A percentile compares a stretch with the other conserved stretches of the same genome.
Evolutionary conservation across 352 stramenopile genomes (phyloP).

Genomic region (Phytophthora podocarpi): DNA sequence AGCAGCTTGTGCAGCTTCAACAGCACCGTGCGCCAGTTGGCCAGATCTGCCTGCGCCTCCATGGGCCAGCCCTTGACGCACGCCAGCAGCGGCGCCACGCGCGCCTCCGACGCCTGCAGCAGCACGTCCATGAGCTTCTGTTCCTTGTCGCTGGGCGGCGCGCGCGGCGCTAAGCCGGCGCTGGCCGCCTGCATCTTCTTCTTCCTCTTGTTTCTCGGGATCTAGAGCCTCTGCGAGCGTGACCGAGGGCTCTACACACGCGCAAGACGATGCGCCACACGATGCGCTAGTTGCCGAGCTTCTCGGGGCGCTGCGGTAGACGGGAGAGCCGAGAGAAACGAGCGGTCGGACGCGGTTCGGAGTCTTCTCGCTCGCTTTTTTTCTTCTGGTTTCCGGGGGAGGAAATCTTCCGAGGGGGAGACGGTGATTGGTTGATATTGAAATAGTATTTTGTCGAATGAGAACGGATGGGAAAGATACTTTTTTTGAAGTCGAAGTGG

Average conservation of each 20-base stretch:
- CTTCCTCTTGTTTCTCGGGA: conserved; percentile 10
- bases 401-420: conserved; percentile 26
- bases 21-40: conserved; percentile 72
- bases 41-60: conserved; percentile 78
- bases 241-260: not conserved
- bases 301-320: not conserved
- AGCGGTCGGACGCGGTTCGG: conserved; percentile 12
- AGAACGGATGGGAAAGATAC: not conserved
- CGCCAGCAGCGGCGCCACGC: conserved; percentile 61
- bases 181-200: conserved; percentile 34
- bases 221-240: conserved; percentile 4
- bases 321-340: conserved; percentile 14
- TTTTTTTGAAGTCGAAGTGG: conserved; percentile 11
- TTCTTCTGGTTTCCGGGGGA: conserved; percentile 25
- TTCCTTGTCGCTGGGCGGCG: conserved; percentile 58
- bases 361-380: conserved; percentile 22
- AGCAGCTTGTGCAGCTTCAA: conserved; percentile 59
- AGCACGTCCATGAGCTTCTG: conserved; percentile 68
- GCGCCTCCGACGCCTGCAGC: conserved; percentile 45
- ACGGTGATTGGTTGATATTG: conserved; percentile 21
- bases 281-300: not conserved
- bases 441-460: conserved; percentile 13
- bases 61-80: conserved; percentile 80
- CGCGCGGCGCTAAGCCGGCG: conserved; percentile 30
- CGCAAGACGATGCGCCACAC: not conserved